These are phyloP conservation scores for Antrodiella citrinella DNA, from an alignment of 768 basidiomycete genomes.

Conservation along the genomic window DNA sequence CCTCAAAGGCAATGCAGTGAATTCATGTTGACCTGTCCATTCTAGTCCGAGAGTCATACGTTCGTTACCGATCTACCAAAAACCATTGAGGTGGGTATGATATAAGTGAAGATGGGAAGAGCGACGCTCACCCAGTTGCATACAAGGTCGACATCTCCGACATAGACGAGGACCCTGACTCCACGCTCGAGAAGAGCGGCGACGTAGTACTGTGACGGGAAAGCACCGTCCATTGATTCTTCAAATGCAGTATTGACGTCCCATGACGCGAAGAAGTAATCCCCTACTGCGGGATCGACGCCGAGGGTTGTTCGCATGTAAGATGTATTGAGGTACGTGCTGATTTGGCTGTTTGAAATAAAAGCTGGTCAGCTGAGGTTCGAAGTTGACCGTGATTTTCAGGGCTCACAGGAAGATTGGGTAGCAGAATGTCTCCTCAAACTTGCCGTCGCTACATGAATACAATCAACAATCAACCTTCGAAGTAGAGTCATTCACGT, in stretches of 20 bases:
- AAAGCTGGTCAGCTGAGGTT: background rate
- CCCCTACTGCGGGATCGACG: slow-evolving; percentile 40
- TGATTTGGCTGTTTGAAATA: slow-evolving; percentile 38
- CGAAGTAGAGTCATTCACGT: background rate
- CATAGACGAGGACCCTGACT: slow-evolving; percentile 45
- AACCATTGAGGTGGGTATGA: background rate
- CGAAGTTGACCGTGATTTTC: too few relatives aligned
- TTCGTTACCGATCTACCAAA: slow-evolving; percentile 43
- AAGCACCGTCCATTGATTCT: slow-evolving; percentile 30
- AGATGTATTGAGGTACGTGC: slow-evolving; percentile 52
- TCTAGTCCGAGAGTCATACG: slow-evolving; percentile 49
- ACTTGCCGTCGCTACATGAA: slow-evolving; percentile 29
- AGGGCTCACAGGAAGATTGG: slow-evolving; percentile 36
- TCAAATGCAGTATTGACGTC: slow-evolving; percentile 43
- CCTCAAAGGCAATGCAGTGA: slow-evolving; percentile 32
- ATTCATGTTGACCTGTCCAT: slow-evolving; percentile 50
- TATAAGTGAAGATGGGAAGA: too few relatives aligned
- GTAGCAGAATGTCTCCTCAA: slow-evolving; percentile 47
- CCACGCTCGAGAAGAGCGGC: slow-evolving; percentile 46
- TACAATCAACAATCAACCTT: background rate
- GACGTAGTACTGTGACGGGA: slow-evolving; percentile 33
- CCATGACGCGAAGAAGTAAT: slow-evolving; percentile 33
- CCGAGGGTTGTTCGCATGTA: slow-evolving; percentile 50
- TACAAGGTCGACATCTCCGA: slow-evolving; percentile 47
- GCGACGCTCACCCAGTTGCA: slow-evolving; percentile 39